Evolutionary conservation across 2,329 filamentous ascomycete genomes (phyloP), one percentile per base, ranked within the genome.

Genomic region (Westerdykella ornata): DNA sequence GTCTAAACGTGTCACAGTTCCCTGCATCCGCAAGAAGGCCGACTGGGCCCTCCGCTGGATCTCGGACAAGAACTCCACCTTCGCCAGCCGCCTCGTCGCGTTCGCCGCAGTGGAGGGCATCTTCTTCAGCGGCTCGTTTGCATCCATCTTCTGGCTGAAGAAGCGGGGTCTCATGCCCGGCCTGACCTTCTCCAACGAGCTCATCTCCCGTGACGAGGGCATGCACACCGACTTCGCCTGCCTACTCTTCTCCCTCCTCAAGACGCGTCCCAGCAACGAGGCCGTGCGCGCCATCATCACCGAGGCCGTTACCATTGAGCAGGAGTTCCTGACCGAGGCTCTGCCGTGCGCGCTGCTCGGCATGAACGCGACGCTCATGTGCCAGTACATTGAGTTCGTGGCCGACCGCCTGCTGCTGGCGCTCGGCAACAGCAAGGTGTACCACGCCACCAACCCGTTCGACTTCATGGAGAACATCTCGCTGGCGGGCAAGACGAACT

Each of bases 381-480:
- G 94, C 78, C 90, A 97, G 73, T 98, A 98, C 77, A 98, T 98
- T 56, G 92, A 98, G 80, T 98, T 98, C 59, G 92, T 98, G 37
- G 92, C 92, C 51, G 92, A 98, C 69, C 86, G 92, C 58, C 84
- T 98, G 28, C 80, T 98, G 28, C 75, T 97, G 44, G 83, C 92
- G 22, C 85, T 98, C 35, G 92, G 92, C 62, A 96, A 96, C 71
- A 79, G 85, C 59, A 97, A 96, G 78, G 77, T 85, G 60, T 98
- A 94, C 81, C 86, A 92, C 65, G 76, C 84, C 18, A 80, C 83
- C 68, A 98, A 60, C 75, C 92, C 92, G 66, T 98, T 98, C 68
- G 92, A 98, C 77, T 98, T 98, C 72, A 98, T 98, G 92, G 92
- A 98, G 79, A 96, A 95, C 73, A 98, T 98, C 71, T 97, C 92